Conservation (phyloP, 164 flowering plant species). For the Brasenia schreberi region DNA sequence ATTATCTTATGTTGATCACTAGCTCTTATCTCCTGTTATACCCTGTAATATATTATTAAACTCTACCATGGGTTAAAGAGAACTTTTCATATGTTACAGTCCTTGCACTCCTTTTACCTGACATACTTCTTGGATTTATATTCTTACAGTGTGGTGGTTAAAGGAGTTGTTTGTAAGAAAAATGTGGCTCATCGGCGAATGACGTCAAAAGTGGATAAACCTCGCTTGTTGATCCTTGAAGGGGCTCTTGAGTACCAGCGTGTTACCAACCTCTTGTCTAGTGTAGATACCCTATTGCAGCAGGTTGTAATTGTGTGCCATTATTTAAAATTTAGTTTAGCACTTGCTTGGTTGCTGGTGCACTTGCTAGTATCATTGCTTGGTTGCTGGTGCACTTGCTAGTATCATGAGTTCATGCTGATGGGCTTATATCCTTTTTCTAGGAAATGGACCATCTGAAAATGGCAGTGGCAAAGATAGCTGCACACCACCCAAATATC, state of each 20-base stretch:
- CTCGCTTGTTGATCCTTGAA: slow-evolving; percentile 78
- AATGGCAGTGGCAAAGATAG: slow-evolving; percentile 96
- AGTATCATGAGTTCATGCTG: too few species aligned
- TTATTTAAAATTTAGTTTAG: too few species aligned
- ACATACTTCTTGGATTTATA: not conserved
- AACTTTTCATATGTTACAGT: not conserved
- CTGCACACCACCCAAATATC: slow-evolving; percentile 62
- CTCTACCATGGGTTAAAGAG: not conserved
- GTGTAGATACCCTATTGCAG: slow-evolving; percentile 86
- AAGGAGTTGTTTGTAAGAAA: slow-evolving; percentile 95
- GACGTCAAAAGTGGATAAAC: slow-evolving; percentile 62
- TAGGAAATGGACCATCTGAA: slow-evolving; percentile 96
- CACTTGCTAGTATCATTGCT: too few species aligned
- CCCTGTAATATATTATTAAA: not conserved
- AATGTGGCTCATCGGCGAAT: slow-evolving; percentile 95
- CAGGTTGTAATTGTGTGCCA: slow-evolving; percentile 29
- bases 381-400: too few species aligned
- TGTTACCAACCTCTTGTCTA: slow-evolving; percentile 69
- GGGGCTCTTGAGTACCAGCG: slow-evolving; percentile 98
- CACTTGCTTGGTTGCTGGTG: too few species aligned
- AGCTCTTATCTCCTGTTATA: too few species aligned
- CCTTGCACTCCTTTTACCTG: not conserved
- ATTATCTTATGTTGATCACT: too few species aligned
- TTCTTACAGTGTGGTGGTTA: slow-evolving; percentile 55
- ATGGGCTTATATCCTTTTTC: not conserved